These are phyloP conservation scores for Quercus bicolor DNA, from an alignment of 306 rosid species.

Conservation along the genomic window DNA sequence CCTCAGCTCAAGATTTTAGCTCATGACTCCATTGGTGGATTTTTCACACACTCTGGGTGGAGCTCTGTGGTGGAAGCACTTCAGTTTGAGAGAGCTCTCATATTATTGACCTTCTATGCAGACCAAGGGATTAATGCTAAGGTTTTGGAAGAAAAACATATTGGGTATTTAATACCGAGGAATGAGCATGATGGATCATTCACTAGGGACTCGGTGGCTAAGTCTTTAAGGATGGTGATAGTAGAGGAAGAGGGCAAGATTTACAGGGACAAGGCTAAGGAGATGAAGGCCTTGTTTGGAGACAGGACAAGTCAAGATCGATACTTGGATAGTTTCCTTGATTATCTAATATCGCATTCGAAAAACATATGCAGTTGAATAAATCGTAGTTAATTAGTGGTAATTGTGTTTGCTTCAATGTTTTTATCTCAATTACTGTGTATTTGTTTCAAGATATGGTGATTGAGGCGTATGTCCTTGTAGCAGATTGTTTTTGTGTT, in stretches of 20 bases:
- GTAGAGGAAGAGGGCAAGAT: constrained; percentile 32
- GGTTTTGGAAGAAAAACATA: constrained; percentile 37
- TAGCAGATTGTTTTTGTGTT: too few species aligned
- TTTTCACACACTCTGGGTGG: constrained; percentile 51
- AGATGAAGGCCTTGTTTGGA: constrained; percentile 28
- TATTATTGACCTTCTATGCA: constrained; percentile 20
- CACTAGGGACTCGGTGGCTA: not conserved
- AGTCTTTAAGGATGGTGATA: constrained; percentile 17
- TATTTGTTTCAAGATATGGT: too few species aligned
- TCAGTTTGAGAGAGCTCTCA: constrained; percentile 12
- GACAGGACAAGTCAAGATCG: not conserved
- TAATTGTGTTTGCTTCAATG: too few species aligned
- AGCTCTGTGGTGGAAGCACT: constrained; percentile 9
- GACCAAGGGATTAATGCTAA: constrained; percentile 35
- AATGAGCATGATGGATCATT: constrained; percentile 36
- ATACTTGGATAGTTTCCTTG: constrained; percentile 19
- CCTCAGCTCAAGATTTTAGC: constrained; percentile 43
- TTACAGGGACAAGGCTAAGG: constrained; percentile 29
- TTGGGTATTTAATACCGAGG: constrained; percentile 32
- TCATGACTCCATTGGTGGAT: constrained; percentile 36
- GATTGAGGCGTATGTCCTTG: too few species aligned
- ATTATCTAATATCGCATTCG: not conserved
- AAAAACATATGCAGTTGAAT: too few species aligned
- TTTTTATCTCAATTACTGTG: too few species aligned
- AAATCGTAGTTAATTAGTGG: too few species aligned